A percentile compares a stretch with the other conserved stretches of the same genome.
Conservation (phyloP, 2,329 filamentous ascomycete genomes). For the Elsinoe ampelina region DNA sequence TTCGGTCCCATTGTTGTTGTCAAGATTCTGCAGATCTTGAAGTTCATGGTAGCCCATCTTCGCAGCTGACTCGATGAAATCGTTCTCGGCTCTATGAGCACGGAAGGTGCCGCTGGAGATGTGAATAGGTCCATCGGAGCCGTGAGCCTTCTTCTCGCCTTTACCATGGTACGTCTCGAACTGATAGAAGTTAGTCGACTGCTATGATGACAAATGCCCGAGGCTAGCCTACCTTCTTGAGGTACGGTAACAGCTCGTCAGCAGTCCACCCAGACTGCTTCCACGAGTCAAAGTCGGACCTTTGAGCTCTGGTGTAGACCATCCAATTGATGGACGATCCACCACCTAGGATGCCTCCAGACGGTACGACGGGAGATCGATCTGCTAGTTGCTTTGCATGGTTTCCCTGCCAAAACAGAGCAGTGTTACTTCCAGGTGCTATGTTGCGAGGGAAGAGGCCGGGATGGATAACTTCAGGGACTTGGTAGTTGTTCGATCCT, state of each 20-base stretch:
- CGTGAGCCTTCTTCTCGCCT: constrained; percentile 17
- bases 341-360: constrained; percentile 50
- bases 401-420: constrained; percentile 45
- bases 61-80: constrained; percentile 42
- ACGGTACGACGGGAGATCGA: constrained; percentile 36
- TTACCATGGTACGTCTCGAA: constrained; percentile 19
- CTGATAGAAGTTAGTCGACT: constrained; percentile 13
- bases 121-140: constrained; percentile 18
- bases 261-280: constrained; percentile 18
- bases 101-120: constrained; percentile 17
- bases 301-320: constrained; percentile 22
- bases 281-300: constrained; percentile 20
- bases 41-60: constrained; percentile 44
- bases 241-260: constrained; percentile 18
- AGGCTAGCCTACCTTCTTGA: constrained; percentile 13
- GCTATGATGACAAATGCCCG: neutral
- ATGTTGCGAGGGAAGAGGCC: constrained; percentile 43
- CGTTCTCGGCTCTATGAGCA: constrained; percentile 30
- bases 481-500: constrained; percentile 45
- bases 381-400: constrained; percentile 35
- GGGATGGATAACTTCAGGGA: constrained; percentile 43
- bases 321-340: constrained; percentile 38
- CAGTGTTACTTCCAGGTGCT: constrained; percentile 40
- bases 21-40: constrained; percentile 46
- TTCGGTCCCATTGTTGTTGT: constrained; percentile 34